A percentile compares a stretch with the other conserved stretches of the same genome.
Conservation (phyloP, 805 yeast genomes). For the Kodamaea jinghongensis region DNA sequence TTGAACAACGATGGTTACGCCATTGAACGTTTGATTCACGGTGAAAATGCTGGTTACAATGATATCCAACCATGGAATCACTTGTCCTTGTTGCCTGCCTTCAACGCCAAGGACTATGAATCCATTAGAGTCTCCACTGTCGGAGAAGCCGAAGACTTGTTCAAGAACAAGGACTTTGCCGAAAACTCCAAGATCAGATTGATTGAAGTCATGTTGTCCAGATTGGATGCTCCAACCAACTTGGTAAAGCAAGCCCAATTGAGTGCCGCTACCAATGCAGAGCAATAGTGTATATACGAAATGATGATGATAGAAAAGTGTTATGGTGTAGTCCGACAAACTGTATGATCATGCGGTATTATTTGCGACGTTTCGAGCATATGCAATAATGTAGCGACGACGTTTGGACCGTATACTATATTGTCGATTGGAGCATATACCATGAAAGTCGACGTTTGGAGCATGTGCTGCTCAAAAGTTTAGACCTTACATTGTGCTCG, state of each 20-base stretch:
- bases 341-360: no score
- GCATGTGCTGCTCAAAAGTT: no score
- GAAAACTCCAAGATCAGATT: slow-evolving; percentile 16
- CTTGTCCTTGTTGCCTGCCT: slow-evolving; percentile 14
- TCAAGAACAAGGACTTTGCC: slow-evolving; percentile 14
- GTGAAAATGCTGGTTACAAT: slow-evolving; percentile 18
- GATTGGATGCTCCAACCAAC: slow-evolving; percentile 21
- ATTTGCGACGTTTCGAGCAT: no score
- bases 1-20: slow-evolving; percentile 24
- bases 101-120: slow-evolving; percentile 18
- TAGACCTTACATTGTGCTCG: no score
- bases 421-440: no score
- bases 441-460: no score
- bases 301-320: neutral
- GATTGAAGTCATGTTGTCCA: slow-evolving; percentile 20
- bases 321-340: no score
- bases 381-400: no score
- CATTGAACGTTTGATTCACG: slow-evolving; percentile 22
- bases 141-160: slow-evolving; percentile 17
- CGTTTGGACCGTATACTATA: no score
- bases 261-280: slow-evolving; percentile 24
- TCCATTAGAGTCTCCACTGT: slow-evolving; percentile 12
- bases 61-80: slow-evolving; percentile 22
- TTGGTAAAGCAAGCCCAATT: slow-evolving; percentile 32
- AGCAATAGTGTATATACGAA: neutral